phyloP scores from a whole-genome alignment of 2,329 filamentous ascomycete species.

The Dothistroma pini region DNA sequence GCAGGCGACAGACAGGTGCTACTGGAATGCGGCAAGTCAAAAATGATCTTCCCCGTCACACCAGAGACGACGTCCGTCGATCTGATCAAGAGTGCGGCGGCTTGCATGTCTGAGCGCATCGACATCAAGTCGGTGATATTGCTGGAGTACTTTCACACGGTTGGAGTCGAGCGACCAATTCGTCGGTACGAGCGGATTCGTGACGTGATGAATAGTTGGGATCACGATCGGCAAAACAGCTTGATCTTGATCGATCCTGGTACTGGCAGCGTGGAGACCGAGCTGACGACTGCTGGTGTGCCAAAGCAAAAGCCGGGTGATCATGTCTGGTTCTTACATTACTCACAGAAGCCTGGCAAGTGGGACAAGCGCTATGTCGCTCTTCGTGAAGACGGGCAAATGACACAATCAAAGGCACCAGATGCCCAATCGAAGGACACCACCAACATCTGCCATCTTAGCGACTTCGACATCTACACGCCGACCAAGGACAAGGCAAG shows the following conservation, averaged over 20 bases:
- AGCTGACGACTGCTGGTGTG: constrained; percentile 64
- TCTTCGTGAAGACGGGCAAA: constrained; percentile 68
- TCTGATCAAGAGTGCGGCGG: constrained; percentile 64
- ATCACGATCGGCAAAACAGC: constrained; percentile 71
- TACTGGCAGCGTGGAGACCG: constrained; percentile 49
- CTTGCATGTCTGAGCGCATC: constrained; percentile 61
- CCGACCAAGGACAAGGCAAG: constrained; percentile 65
- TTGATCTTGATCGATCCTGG: constrained; percentile 63
- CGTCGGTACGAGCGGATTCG: constrained; percentile 82
- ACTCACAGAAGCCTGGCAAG: constrained; percentile 76
- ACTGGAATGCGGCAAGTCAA: constrained; percentile 67
- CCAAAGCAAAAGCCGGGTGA: constrained; percentile 62
- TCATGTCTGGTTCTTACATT: constrained; percentile 68
- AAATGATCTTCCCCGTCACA: constrained; percentile 67
- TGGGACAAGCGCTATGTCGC: constrained; percentile 86
- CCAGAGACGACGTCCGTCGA: constrained; percentile 72
- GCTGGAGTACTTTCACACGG: constrained; percentile 68
- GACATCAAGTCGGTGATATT: constrained; percentile 65
- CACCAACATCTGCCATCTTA: constrained; percentile 73
- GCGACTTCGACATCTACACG: constrained; percentile 88
- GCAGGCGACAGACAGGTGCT: constrained; percentile 71
- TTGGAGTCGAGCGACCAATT: constrained; percentile 77
- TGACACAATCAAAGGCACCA: constrained; percentile 67
- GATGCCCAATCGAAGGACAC: constrained; percentile 60
- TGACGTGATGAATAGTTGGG: constrained; percentile 92